Evolutionary conservation across 345 rosid species (phyloP).

Genomic region (Lepidium africanum): DNA sequence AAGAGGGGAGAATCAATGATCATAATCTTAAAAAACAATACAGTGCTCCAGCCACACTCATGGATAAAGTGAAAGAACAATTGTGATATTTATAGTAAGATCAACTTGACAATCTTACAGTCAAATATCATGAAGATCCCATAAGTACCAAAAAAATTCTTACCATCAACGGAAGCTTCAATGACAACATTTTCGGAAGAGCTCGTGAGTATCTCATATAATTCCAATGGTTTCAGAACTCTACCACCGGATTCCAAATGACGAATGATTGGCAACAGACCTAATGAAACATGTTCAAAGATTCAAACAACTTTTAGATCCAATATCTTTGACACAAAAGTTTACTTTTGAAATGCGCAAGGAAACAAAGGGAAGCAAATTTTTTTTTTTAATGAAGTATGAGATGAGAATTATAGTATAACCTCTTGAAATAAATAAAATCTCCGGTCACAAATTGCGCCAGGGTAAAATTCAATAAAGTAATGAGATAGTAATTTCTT

Average conservation of each 20-base stretch:
- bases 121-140: background rate
- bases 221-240: slow-evolving; percentile 41
- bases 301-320: background rate
- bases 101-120: background rate
- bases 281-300: slow-evolving; percentile 34
- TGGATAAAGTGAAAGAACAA: background rate
- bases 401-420: background rate
- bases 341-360: background rate
- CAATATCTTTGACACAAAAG: background rate
- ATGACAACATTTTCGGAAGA: slow-evolving; percentile 35
- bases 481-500: too few species aligned
- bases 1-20: background rate
- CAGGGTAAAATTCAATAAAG: too few species aligned
- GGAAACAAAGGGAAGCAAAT: background rate
- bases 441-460: too few species aligned
- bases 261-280: slow-evolving; percentile 84
- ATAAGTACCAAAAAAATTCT: slow-evolving; percentile 10
- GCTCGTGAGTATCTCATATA: slow-evolving; percentile 33
- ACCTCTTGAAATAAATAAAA: too few species aligned
- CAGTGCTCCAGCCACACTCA: slow-evolving; percentile 2
- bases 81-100: background rate
- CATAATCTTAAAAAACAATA: background rate
- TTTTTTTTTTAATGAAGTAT: background rate
- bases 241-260: slow-evolving; percentile 50
- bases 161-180: slow-evolving; percentile 65